Evolutionary conservation across 192 early-diverging fungal genomes (phyloP), one percentile per base, ranked within the genome.

Genomic region (Coemansia sp.): DNA sequence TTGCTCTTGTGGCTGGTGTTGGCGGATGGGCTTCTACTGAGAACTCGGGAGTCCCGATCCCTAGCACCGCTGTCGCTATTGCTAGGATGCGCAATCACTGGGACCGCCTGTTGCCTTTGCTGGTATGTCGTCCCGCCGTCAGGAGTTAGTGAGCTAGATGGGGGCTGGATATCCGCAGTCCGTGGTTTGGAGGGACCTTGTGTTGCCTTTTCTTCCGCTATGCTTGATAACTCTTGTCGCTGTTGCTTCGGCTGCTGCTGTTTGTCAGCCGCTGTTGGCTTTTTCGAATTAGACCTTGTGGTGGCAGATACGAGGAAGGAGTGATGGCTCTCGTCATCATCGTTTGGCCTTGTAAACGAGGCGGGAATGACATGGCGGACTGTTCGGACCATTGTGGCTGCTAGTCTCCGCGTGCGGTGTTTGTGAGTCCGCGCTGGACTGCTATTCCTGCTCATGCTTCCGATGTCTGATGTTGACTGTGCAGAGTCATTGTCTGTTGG

Each of bases 311-410:
- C 51, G 20, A 1, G n/a, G 51, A 4, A 53, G 4, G n/a, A 48
- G 10, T 48, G 46, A 11, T 48, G 16, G 7, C 50, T 38, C 40
- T 59, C 14, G 13, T 59, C 39, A 16, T 11, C 51, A 17, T 9
- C n/a, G n/a, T 53, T 38, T 4, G 54, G 19, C 10, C 32, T 56
- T 56, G 54, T 37, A 48, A 54, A 54, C 20, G 51, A 54, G 12
- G 8, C 37, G 32, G 57, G 57, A 7, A 59, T 59, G 57, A 38
- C 32, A 17, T 59, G 57, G 12, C 57, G 57, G 37, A 59, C 39
- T 6, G 57, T 41, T 38, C 57, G 57, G 38, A 59, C 57, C 57
- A 59, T 41, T 16, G 57, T n/a, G 32, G 57, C 14, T 16, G 57
- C 57, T 0, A 59, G 57, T 41, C 57, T 59, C n/a, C 39, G 57